Evolutionary conservation across 108 stramenopile species (phyloP).

Genomic region (Cafeteria roenbergensis): DNA sequence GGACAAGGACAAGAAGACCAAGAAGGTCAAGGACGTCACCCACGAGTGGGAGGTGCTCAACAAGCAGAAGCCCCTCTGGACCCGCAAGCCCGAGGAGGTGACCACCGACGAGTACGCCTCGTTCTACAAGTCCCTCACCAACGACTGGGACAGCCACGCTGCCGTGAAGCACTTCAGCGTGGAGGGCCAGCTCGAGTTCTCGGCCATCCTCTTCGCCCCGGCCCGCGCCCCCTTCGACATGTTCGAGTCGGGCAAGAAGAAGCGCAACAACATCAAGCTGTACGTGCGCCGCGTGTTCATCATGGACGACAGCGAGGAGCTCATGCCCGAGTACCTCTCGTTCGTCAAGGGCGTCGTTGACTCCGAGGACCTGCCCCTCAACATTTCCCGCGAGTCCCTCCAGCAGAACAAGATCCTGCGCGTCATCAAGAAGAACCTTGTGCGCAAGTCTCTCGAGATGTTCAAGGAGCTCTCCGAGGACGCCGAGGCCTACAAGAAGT

Average conservation of each 20-base stretch:
- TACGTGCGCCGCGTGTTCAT: conserved; percentile 99
- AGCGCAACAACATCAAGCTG: conserved; percentile 99
- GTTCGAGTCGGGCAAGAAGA: conserved; percentile 98
- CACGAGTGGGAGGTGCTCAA: conserved; percentile 99
- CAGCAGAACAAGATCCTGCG: conserved; percentile 99
- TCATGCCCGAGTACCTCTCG: conserved; percentile 98
- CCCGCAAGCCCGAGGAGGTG: conserved; percentile 98
- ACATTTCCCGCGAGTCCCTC: conserved; percentile 99
- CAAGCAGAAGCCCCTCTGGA: conserved; percentile 99
- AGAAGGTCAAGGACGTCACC: conserved; percentile 99
- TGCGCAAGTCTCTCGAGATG: conserved; percentile 99
- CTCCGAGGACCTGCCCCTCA: conserved; percentile 97
- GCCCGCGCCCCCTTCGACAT: conserved; percentile 99
- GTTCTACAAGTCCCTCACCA: conserved; percentile 98
- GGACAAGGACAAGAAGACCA: conserved; percentile 89
- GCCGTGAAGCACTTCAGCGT: conserved; percentile 99
- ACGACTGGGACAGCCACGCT: conserved; percentile 99
- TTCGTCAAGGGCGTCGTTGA: conserved; percentile 99
- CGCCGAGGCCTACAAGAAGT: conserved; percentile 97
- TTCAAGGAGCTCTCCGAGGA: conserved; percentile 97
- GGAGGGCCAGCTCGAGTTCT: conserved; percentile 99
- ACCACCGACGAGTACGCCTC: conserved; percentile 96
- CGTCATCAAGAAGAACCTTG: conserved; percentile 99
- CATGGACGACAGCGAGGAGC: conserved; percentile 99
- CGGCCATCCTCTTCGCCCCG: conserved; percentile 91